A percentile compares a stretch with the other conserved stretches of the same genome.
These are phyloP conservation scores for Talaromyces stipitatus DNA, from an alignment of 495 filamentous ascomycete species.

Conservation along the genomic window DNA sequence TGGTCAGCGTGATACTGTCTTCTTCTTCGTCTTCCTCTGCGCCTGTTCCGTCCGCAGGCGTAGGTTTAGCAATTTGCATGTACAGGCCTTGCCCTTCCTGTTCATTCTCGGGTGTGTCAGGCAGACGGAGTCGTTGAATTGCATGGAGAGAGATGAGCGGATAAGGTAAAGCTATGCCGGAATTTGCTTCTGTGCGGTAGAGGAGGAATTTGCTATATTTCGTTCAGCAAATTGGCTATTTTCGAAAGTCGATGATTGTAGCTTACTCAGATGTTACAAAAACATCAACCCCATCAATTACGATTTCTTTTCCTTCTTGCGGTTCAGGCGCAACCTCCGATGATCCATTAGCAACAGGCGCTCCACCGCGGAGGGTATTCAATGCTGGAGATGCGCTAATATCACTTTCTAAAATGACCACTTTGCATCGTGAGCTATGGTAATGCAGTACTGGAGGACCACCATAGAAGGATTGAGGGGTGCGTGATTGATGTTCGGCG, in stretches of 20 bases:
- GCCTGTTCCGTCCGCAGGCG: slow-evolving; percentile 25
- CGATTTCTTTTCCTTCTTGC: slow-evolving; percentile 24
- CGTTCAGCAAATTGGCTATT: neutral
- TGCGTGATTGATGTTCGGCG: slow-evolving; percentile 72
- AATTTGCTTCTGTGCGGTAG: slow-evolving; percentile 51
- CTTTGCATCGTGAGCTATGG: slow-evolving; percentile 54
- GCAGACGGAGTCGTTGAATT: slow-evolving; percentile 54
- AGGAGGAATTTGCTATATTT: slow-evolving; percentile 59
- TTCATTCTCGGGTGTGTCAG: slow-evolving; percentile 19
- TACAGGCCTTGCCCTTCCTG: slow-evolving; percentile 58
- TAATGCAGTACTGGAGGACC: slow-evolving; percentile 76
- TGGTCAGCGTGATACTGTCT: slow-evolving; percentile 61
- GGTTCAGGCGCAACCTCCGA: slow-evolving; percentile 3
- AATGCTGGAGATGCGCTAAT: slow-evolving; percentile 24
- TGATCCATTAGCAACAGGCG: slow-evolving; percentile 12
- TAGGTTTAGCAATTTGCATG: slow-evolving; percentile 65
- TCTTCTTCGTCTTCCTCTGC: slow-evolving; percentile 59
- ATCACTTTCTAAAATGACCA: slow-evolving; percentile 41
- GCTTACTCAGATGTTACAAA: slow-evolving; percentile 76
- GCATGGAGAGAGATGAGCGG: slow-evolving; percentile 84
- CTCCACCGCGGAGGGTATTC: slow-evolving; percentile 20
- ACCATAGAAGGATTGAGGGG: slow-evolving; percentile 74
- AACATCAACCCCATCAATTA: slow-evolving; percentile 51
- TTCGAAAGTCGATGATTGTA: neutral
- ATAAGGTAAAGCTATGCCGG: slow-evolving; percentile 77